Evolutionary conservation across 2,329 filamentous ascomycete species (phyloP).

Genomic region (Colletotrichum sp.): DNA sequence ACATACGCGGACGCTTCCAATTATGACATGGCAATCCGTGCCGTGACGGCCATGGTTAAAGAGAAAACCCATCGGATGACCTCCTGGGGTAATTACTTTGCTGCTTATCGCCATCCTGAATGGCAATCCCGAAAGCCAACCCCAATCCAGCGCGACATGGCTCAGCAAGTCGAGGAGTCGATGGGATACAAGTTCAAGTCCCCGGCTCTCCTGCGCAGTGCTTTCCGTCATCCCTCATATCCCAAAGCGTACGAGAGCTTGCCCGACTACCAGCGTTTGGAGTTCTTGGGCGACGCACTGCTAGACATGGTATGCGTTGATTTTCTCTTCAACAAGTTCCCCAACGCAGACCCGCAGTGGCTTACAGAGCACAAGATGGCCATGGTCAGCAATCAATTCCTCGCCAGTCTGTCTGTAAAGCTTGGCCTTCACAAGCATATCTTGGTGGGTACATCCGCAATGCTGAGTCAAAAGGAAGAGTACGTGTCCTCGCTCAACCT

Average conservation of each 20-base stretch:
- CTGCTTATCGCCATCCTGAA: conserved; percentile 67
- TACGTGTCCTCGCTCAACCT: conserved; percentile 64
- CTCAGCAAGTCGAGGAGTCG: conserved; percentile 63
- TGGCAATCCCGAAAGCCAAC: conserved; percentile 71
- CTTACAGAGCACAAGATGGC: conserved; percentile 98
- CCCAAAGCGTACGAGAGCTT: conserved; percentile 76
- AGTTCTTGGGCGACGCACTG: conserved; percentile 89
- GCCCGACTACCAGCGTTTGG: conserved; percentile 87
- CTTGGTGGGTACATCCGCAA: conserved; percentile 51
- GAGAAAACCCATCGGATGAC: conserved; percentile 72
- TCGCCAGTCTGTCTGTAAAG: conserved; percentile 79
- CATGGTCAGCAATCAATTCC: conserved; percentile 97
- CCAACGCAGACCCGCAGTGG: conserved; percentile 89
- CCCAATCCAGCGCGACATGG: conserved; percentile 72
- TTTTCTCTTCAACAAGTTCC: conserved; percentile 78
- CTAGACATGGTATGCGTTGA: conserved; percentile 87
- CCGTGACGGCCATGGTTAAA: conserved; percentile 72
- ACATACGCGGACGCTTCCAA: conserved; percentile 42
- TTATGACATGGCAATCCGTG: conserved; percentile 63
- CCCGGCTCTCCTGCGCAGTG: conserved; percentile 78
- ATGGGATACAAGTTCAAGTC: conserved; percentile 70
- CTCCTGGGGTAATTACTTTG: conserved; percentile 75
- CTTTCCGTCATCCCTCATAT: conserved; percentile 88
- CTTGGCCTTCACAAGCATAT: conserved; percentile 80
- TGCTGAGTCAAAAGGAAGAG: conserved; percentile 51